Percentiles rank a stretch among this genome's conserved stretches.
Evolutionary conservation across 2,329 filamentous ascomycete genomes (phyloP).

Genomic region (Chrysoporthe cubensis): DNA sequence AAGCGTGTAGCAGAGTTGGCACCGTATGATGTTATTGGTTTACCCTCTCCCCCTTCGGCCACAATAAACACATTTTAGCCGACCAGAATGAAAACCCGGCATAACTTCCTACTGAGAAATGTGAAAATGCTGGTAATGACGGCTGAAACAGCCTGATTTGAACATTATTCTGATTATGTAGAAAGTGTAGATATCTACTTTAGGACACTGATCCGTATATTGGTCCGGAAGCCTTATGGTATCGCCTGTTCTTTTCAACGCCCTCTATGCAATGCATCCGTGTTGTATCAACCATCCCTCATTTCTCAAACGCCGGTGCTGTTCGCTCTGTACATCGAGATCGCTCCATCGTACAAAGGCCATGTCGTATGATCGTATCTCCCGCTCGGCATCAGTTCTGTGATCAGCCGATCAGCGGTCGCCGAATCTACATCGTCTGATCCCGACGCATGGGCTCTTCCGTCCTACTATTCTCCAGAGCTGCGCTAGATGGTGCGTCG

Average conservation of each 20-base stretch:
- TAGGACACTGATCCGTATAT: not conserved
- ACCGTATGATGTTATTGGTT: too few relatives aligned
- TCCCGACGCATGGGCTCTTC: not conserved
- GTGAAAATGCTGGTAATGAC: not conserved
- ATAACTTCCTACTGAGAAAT: not conserved
- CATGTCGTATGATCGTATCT: not conserved
- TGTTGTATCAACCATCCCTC: not conserved
- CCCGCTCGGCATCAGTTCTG: not conserved
- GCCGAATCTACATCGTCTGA: not conserved
- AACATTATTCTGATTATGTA: conserved; percentile 5
- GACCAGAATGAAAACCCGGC: too few relatives aligned
- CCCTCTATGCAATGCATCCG: not conserved
- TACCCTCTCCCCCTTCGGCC: too few relatives aligned
- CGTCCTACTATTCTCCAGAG: not conserved
- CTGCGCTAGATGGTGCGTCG: not conserved
- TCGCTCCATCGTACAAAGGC: not conserved
- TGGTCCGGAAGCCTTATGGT: not conserved
- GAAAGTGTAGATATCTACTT: not conserved
- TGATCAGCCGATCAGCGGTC: not conserved
- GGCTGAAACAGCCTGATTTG: not conserved
- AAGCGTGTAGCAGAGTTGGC: too few relatives aligned
- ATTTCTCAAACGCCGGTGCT: not conserved
- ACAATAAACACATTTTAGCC: too few relatives aligned
- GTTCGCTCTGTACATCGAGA: not conserved
- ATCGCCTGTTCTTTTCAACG: conserved; percentile 2